Evolutionary conservation across 1,139 yeast genomes (phyloP), one percentile per base, ranked within the genome.

Genomic region (Candida anutae): DNA sequence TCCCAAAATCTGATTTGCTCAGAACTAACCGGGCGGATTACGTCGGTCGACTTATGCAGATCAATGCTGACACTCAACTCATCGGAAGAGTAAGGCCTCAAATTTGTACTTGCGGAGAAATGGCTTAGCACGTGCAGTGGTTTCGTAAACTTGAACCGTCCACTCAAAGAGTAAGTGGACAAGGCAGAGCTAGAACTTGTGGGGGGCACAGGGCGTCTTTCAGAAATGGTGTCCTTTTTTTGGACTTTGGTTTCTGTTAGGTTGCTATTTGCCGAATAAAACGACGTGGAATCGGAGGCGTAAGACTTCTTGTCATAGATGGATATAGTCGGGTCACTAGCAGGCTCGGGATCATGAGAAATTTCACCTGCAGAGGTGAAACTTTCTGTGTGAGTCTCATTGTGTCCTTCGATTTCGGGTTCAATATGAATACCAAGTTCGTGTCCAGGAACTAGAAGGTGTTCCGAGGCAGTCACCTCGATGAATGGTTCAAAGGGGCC

Each of bases 61-160:
- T 55, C 60, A 24, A 54, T 48, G 26, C 58, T 53, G 13, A 42
- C 39, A 32, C 58, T 51, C 22, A 53, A 31, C 13, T 43, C 46
- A 14, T 35, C 35, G 5, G 29, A 30, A 5, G 26, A 25, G 10
- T 28, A 23, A 9, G 30, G 41, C 24, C 37, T 31, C 12, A 39
- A 30, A 5, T 36, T 35, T 6, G 38, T 27, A 12, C 28, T 33
- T 5, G 38, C 26, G 8, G 46, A 43, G 27, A 40, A 43, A 24
- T 45, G 45, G 35, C 49, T 48, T 23, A 53, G 41, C 2, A 53
- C 49, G 24, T 51, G 54, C 55, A 53, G 54, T 11, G 59, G 58
- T 26, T 44, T 40, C 11, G 46, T 26, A 25, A 40, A 45, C 23
- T 30, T 13, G 11, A 28, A 10, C 13, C 13, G 16, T 6, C 18